Percentiles rank a stretch among this genome's conserved stretches.
Evolutionary conservation across 2,329 filamentous ascomycete genomes (phyloP).

Genomic region (Cadophora sp.): DNA sequence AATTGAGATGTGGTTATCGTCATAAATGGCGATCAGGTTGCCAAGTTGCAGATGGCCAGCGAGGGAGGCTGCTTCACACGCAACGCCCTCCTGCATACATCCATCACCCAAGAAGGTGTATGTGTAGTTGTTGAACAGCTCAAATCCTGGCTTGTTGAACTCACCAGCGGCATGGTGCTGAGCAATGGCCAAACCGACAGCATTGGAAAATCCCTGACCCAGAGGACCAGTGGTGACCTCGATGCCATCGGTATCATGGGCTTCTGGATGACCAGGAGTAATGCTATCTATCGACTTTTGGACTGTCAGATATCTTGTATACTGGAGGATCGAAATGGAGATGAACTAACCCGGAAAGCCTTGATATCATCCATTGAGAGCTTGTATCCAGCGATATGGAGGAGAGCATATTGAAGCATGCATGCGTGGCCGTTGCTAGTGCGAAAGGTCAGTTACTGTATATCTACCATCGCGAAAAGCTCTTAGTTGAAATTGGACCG

Average conservation of each 20-base stretch:
- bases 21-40: slow-evolving; percentile 96
- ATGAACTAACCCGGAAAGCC: slow-evolving; percentile 82
- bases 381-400: slow-evolving; percentile 94
- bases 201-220: slow-evolving; percentile 96
- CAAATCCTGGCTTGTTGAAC: slow-evolving; percentile 97
- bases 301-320: not conserved
- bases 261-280: slow-evolving; percentile 94
- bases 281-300: slow-evolving; percentile 67
- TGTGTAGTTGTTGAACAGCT: slow-evolving; percentile 95
- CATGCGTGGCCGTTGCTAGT: slow-evolving; percentile 94
- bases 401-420: slow-evolving; percentile 98
- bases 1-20: slow-evolving; percentile 97
- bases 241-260: slow-evolving; percentile 94
- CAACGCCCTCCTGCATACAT: slow-evolving; percentile 98
- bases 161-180: slow-evolving; percentile 88
- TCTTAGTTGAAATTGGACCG: not conserved
- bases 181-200: slow-evolving; percentile 96
- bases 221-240: slow-evolving; percentile 99
- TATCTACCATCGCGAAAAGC: not conserved
- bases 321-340: not conserved
- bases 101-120: slow-evolving; percentile 97
- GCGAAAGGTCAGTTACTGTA: not conserved
- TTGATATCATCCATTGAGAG: slow-evolving; percentile 91
- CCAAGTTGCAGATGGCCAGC: slow-evolving; percentile 97
- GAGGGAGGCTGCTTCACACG: slow-evolving; percentile 87